Conservation (phyloP, 306 rosid genomes). For the Ceratonia siliqua region DNA sequence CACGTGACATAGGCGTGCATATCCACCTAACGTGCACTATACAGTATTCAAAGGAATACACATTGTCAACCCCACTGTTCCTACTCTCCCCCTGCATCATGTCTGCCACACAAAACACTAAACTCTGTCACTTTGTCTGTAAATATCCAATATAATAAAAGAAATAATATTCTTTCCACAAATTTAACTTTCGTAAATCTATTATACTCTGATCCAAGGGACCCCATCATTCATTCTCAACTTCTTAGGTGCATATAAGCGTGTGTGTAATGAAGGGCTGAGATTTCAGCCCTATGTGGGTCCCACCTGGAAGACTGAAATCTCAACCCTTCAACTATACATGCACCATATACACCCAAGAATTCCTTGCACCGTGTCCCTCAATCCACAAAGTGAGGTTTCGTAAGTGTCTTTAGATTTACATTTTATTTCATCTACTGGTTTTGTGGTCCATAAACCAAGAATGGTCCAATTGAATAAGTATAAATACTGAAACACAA, state of each 20-base stretch:
- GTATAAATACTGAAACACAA: too few relatives aligned
- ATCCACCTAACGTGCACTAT: constrained; percentile 32
- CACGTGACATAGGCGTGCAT: constrained; percentile 54
- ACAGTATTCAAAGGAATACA: constrained; percentile 28
- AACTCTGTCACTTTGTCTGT: constrained; percentile 39
- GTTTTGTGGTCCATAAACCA: too few relatives aligned
- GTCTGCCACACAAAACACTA: constrained; percentile 31
- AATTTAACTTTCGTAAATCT: too few relatives aligned
- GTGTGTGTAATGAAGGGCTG: background rate
- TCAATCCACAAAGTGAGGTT: constrained; percentile 16
- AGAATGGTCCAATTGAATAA: too few relatives aligned
- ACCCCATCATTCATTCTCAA: too few relatives aligned
- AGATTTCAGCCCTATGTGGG: background rate
- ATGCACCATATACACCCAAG: background rate
- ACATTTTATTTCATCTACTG: background rate
- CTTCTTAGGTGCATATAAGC: background rate
- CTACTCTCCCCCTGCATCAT: constrained; percentile 36
- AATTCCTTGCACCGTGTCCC: constrained; percentile 16
- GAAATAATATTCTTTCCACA: background rate
- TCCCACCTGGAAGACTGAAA: background rate
- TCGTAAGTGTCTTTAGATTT: background rate
- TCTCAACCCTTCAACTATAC: background rate
- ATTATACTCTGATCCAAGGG: too few relatives aligned
- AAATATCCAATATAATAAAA: constrained; percentile 7
- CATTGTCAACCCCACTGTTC: constrained; percentile 50